Evolutionary conservation across 1,284 basidiomycete species (phyloP).

Genomic region (Rhodotorula sp.): DNA sequence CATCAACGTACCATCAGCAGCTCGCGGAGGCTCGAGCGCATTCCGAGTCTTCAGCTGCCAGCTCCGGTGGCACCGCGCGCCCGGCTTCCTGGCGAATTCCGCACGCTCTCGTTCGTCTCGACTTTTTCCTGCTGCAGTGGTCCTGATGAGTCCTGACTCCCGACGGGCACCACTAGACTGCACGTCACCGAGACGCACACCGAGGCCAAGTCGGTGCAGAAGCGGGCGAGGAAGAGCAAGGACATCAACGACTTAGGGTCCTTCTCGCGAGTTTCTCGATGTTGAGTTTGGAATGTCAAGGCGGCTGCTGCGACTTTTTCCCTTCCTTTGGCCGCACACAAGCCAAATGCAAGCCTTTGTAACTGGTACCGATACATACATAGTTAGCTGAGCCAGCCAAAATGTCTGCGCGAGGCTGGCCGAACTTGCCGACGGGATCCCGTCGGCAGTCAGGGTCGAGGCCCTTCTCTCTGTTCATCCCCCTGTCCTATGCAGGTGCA

Average conservation of each 20-base stretch:
- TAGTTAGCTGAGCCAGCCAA: no score
- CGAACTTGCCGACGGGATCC: no score
- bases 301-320: no score
- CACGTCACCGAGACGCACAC: constrained; percentile 17
- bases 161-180: neutral
- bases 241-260: constrained; percentile 18
- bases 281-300: no score
- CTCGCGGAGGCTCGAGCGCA: neutral
- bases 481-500: no score
- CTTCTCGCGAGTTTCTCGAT: no score
- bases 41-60: neutral
- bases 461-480: no score
- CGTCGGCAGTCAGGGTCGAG: no score
- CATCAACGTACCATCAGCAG: neutral
- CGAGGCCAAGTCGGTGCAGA: neutral
- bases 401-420: no score
- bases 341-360: no score
- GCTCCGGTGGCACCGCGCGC: neutral
- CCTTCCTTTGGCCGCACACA: no score
- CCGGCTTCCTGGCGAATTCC: constrained; percentile 1
- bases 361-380: no score
- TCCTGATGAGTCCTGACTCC: neutral
- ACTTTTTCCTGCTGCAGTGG: neutral
- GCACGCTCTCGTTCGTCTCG: constrained; percentile 6
- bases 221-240: neutral